These are phyloP conservation scores for Acephala macrosclerotiorum DNA, from an alignment of 2,329 filamentous ascomycete species.

Conservation along the genomic window DNA sequence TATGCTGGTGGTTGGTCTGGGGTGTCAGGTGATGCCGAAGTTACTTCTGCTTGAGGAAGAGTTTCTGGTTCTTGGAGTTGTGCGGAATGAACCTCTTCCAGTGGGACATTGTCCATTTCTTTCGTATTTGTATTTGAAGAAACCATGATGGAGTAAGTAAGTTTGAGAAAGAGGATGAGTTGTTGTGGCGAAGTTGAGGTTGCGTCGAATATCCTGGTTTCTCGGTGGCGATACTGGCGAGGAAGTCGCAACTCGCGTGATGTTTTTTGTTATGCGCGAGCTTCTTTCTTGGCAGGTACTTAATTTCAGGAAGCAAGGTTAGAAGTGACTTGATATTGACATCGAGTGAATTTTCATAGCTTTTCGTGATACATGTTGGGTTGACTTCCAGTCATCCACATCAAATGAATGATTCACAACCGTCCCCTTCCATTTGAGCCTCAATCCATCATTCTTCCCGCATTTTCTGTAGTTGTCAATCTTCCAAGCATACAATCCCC, in stretches of 20 bases:
- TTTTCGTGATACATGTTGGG: neutral
- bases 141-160: no score
- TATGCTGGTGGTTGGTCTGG: neutral
- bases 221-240: neutral
- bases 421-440: neutral
- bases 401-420: neutral
- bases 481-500: neutral
- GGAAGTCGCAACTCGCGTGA: constrained; percentile 1
- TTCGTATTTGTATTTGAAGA: neutral
- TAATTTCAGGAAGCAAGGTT: neutral
- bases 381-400: neutral
- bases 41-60: neutral
- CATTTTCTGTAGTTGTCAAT: neutral
- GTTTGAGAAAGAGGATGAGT: no score
- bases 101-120: neutral
- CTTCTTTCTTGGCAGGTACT: neutral
- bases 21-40: neutral
- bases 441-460: neutral
- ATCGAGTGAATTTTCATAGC: neutral
- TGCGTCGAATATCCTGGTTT: constrained; percentile 1
- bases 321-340: neutral
- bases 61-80: neutral
- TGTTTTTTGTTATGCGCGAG: neutral
- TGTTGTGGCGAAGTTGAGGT: constrained; percentile 4
- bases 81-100: neutral